These are phyloP conservation scores for Cyberlindnera petersonii DNA, from an alignment of 805 yeast genomes.

Conservation along the genomic window DNA sequence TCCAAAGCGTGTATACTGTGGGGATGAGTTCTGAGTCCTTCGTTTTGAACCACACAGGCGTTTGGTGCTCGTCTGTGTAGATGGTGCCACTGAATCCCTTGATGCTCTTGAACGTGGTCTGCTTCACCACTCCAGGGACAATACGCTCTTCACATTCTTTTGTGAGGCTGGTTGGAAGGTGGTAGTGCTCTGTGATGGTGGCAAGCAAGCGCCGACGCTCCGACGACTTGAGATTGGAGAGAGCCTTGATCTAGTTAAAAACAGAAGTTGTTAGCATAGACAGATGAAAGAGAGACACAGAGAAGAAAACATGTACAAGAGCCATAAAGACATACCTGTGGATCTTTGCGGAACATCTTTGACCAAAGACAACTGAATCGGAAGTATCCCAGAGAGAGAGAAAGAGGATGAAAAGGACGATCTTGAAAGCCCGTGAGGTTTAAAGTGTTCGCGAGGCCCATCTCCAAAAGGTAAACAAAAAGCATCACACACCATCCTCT, in stretches of 20 bases:
- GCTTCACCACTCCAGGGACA: constrained; percentile 40
- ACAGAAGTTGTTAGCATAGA: constrained; percentile 4
- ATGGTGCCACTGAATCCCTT: constrained; percentile 55
- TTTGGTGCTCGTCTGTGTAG: constrained; percentile 57
- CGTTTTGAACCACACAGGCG: constrained; percentile 70
- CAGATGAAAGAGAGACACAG: no score
- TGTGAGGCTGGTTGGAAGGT: constrained; percentile 33
- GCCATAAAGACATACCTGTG: constrained; percentile 5
- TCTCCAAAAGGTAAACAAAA: background rate
- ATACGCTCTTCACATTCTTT: constrained; percentile 23
- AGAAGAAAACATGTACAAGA: no score
- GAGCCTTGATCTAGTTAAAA: constrained; percentile 62
- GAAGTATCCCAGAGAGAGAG: no score
- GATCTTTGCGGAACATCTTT: constrained; percentile 32
- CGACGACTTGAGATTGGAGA: constrained; percentile 76
- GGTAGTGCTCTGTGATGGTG: constrained; percentile 39
- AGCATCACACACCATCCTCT: no score
- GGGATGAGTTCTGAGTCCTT: constrained; percentile 60
- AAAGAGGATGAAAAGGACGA: no score
- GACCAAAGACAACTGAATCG: no score
- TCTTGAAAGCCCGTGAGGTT: no score
- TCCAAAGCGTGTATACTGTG: constrained; percentile 70
- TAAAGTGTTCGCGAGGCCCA: background rate
- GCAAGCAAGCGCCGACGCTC: constrained; percentile 52
- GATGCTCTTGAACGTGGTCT: constrained; percentile 55